These are phyloP conservation scores for Diospyros lotus DNA, from an alignment of 148 eudicot species.

Conservation along the genomic window DNA sequence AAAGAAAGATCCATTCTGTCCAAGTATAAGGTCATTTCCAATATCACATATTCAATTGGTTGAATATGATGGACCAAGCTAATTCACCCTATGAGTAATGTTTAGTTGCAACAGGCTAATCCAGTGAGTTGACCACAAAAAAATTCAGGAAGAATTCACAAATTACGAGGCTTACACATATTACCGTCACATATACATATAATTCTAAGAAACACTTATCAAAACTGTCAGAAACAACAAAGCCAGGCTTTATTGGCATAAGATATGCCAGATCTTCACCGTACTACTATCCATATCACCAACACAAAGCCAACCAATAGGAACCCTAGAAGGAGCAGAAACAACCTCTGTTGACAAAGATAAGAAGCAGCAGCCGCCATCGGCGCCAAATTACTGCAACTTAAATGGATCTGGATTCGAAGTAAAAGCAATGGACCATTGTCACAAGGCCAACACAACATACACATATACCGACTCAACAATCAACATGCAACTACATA, in stretches of 20 bases:
- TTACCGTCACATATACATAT: too few relatives aligned
- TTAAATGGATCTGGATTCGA: background rate
- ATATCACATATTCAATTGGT: background rate
- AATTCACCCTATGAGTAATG: background rate
- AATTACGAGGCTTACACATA: background rate
- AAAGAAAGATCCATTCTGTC: background rate
- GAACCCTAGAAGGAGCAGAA: background rate
- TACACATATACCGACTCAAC: too few relatives aligned
- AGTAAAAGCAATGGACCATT: background rate
- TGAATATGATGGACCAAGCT: background rate
- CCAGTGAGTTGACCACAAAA: constrained; percentile 1
- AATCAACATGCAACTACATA: background rate
- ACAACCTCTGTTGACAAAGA: background rate
- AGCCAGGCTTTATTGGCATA: background rate
- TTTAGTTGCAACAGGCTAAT: background rate
- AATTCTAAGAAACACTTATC: background rate
- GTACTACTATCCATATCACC: background rate
- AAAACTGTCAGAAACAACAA: background rate
- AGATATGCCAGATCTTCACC: background rate
- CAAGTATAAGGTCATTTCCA: background rate
- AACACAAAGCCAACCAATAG: background rate
- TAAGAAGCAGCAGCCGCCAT: background rate
- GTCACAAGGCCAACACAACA: background rate
- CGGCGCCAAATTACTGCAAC: constrained; percentile 3
- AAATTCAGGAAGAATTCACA: background rate